Evolutionary conservation across 1,284 basidiomycete species (phyloP), one percentile per base, ranked within the genome.

Genomic region (Butyriboletus appendiculatus): DNA sequence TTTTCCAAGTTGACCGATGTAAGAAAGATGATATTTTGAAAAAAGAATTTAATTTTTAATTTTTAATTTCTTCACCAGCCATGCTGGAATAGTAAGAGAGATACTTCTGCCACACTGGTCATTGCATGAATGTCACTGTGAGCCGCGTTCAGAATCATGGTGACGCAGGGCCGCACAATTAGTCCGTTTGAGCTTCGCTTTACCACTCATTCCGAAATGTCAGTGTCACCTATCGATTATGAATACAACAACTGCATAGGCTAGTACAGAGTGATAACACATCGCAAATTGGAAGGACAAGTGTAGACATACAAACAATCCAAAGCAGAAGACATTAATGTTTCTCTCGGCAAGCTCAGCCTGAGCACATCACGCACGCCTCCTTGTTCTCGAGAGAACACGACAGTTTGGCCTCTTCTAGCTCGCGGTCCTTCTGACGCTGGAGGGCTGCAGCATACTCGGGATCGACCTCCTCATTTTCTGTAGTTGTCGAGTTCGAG

Each of bases 301-400:
- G 42, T 6, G 42, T 6, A 43, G 28, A 55, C 42, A 45, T 50
- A 55, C 43, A 56, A 38, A 47, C 49, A 4, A 61, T 52, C 39
- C 33, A 56, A 53, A 51, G 40, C 48, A 51, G 38, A 56, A 28
- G 46, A 32, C 28, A 45, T 9, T 2, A 38, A 53, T 16, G 41
- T 18, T 15, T 47, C 8, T 35, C 26, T 42, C 22, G 18, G 20
- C n/a, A 41, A 33, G 18, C 33, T 82, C 71, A 90, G 53, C 85
- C 88, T 58, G 90, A 92, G 73, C 90, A 92, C 90, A 92, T 92
- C 66, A 92, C 62, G 64, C 90, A 92, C 2, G 87, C 90, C 53
- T 92, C 90, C 76, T 92, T 92, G 74, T 96, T 96, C 72, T 94
- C 92, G 37, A 96, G 59, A 46, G 89, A 92, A 68, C 94, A 96